Evolutionary conservation across 2,329 filamentous ascomycete genomes (phyloP), one percentile per base, ranked within the genome.

Genomic region (Aspergillus tanneri): DNA sequence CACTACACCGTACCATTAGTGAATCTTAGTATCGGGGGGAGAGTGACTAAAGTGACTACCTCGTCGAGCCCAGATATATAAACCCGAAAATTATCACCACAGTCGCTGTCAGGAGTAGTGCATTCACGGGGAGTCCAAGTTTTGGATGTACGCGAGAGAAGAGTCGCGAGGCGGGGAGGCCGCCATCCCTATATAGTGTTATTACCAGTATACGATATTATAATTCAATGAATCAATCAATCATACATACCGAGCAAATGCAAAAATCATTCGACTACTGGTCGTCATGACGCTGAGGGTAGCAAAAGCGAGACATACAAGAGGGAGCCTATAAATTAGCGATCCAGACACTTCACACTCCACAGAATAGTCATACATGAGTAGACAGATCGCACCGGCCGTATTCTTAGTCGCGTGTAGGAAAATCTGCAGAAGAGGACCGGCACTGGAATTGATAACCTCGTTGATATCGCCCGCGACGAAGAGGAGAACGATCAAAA

Each of bases 51-150:
- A 2, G 8, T 69, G 32, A 25, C 12, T 57, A 69, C 64, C 61
- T 66, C 3, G 64, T 66, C 1, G 83, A 86, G 0, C 84, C 85
- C 1, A 89, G 72, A 62, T 87, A 86, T 52, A 88, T 84, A 49
- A 81, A 77, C 0, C 85, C 85, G 46, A 88, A 86, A 3, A 86
- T 73, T 43, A 88, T 76, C 1, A 87, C 82, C 41, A 86, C 76
- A 0, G 71, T 69, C 0, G 80, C 76, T 0, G 81, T 83, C 38
- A 87, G 72, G 2, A 81, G 70, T 0, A 89, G 71, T 0, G 84
- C 78, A 52, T 88, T 87, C 7, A 89, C 66, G 0, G 86, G 86
- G 1, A 87, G 76, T 0, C 79, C 79, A 0, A 87, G 76, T 3
- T 61, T 72, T 0, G 77, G 74, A 57, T 88, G 82, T 1, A 88